Evolutionary conservation across 768 basidiomycete species (phyloP), one percentile per base, ranked within the genome.

Genomic region (Thelephora ganbajun): DNA sequence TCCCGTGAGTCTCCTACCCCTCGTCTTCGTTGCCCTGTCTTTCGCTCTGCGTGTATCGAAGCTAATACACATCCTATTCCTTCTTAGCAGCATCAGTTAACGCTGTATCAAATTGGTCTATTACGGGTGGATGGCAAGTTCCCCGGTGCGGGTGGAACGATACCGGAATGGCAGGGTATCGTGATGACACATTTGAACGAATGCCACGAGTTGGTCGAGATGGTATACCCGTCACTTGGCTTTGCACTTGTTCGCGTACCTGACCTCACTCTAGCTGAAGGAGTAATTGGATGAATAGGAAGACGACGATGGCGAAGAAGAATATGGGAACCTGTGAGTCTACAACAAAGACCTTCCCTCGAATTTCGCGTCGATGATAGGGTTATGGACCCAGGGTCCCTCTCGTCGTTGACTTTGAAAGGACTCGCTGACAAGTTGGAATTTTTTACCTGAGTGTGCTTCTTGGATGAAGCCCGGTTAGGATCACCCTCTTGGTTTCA

Each of bases 111-210:
- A 68, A 94, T 98, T 54, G 94, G 98, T 62, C 82, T 80, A 0
- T 69, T 96, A 69, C 75, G 93, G 41, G 83, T 81, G 62, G 96
- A 99, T 51, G 96, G 94, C 36, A 91, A 87, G 58, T 98, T 98
- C 57, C 67, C 92, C 20, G 87, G 89, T 19, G 70, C 76, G 14
- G 93, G 96, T 56, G 93, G 94, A 1, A 69, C 73, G 22, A 77
- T 98, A 54, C 94, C 94, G 1, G 94, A 98, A 62, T 94, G 94
- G 2, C 94, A 98, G 61, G 94, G 89, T 12, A 90, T 94, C 55
- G 74, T 98, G 46, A 91, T 91, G 73, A 93, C 94, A 3, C 91
- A 97, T 62, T 67, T 98, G 45, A 92, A 84, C 53, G 94, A 98
- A 64, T 94, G 92, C 50, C 94, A 98, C 58, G 94, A 97, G 62